Evolutionary conservation across 306 rosid species (phyloP).

Genomic region (Vigna nakashimae): DNA sequence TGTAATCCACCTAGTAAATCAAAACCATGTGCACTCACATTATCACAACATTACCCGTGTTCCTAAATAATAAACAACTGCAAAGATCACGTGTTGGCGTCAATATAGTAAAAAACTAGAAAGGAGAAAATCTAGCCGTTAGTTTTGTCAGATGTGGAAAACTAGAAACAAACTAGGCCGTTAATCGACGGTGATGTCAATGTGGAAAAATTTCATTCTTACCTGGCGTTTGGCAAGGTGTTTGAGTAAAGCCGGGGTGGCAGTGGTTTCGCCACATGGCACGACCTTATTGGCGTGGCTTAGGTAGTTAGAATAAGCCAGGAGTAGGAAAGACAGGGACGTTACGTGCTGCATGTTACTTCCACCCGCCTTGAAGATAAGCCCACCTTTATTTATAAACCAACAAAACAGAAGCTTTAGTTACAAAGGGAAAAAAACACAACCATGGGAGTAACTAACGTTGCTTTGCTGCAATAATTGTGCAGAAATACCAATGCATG

Average conservation of each 20-base stretch:
- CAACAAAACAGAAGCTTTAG: slow-evolving; percentile 27
- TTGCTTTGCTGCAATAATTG: slow-evolving; percentile 32
- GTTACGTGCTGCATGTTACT: slow-evolving; percentile 99
- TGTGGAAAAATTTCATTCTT: neutral
- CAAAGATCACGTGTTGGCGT: slow-evolving; percentile 24
- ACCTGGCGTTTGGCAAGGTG: slow-evolving; percentile 87
- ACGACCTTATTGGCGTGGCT: slow-evolving; percentile 87
- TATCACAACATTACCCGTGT: neutral
- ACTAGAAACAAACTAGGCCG: slow-evolving; percentile 19
- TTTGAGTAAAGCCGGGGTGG: slow-evolving; percentile 77
- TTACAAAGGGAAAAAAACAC: neutral
- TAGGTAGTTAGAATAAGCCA: slow-evolving; percentile 86
- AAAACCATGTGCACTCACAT: slow-evolving; percentile 40
- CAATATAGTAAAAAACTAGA: slow-evolving; percentile 24
- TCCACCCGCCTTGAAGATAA: slow-evolving; percentile 93
- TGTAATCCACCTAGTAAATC: slow-evolving; percentile 79
- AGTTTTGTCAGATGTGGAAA: slow-evolving; percentile 46
- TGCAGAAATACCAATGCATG: slow-evolving; percentile 33
- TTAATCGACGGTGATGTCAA: slow-evolving; percentile 19
- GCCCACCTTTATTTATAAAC: slow-evolving; percentile 66
- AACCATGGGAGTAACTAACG: neutral
- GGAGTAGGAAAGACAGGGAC: slow-evolving; percentile 81
- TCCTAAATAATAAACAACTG: neutral
- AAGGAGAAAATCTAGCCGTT: slow-evolving; percentile 67
- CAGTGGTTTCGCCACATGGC: slow-evolving; percentile 81